phyloP scores from a whole-genome alignment of 2,329 filamentous ascomycete genomes.

The Paramyrothecium roridum region DNA sequence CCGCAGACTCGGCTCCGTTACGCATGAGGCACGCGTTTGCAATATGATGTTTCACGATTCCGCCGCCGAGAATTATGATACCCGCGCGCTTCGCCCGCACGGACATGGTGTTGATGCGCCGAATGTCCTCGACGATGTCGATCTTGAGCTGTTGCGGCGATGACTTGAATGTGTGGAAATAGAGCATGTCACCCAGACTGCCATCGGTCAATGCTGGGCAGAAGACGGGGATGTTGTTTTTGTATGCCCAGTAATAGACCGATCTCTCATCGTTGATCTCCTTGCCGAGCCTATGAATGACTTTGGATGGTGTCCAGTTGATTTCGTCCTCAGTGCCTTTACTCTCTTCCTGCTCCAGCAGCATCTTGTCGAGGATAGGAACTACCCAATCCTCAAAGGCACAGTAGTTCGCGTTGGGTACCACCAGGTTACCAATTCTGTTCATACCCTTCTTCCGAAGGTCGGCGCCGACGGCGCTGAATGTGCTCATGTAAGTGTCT shows the following conservation, averaged over 20 bases:
- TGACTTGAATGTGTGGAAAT: slow-evolving; percentile 94
- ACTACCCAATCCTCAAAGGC: slow-evolving; percentile 97
- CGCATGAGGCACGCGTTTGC: slow-evolving; percentile 97
- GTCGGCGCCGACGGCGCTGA: slow-evolving; percentile 71
- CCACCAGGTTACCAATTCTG: slow-evolving; percentile 91
- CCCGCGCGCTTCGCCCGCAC: slow-evolving; percentile 84
- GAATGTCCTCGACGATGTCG: slow-evolving; percentile 92
- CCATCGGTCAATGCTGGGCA: slow-evolving; percentile 95
- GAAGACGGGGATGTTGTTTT: slow-evolving; percentile 95
- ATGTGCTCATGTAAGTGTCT: slow-evolving; percentile 88
- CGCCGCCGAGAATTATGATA: slow-evolving; percentile 94
- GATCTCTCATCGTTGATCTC: slow-evolving; percentile 92
- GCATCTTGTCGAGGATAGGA: slow-evolving; percentile 90
- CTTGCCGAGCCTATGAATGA: slow-evolving; percentile 84
- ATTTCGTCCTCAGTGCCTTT: slow-evolving; percentile 67
- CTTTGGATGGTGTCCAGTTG: slow-evolving; percentile 89
- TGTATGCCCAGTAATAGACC: slow-evolving; percentile 96
- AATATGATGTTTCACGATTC: slow-evolving; percentile 97
- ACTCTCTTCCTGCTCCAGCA: slow-evolving; percentile 85
- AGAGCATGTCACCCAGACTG: slow-evolving; percentile 94
- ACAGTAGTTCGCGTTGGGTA: slow-evolving; percentile 95
- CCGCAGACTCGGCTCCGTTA: slow-evolving; percentile 93
- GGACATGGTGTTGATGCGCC: slow-evolving; percentile 86
- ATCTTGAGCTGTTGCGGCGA: slow-evolving; percentile 78
- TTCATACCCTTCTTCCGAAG: slow-evolving; percentile 87